Evolutionary conservation across 2,329 filamentous ascomycete species (phyloP), one percentile per base, ranked within the genome.

Genomic region (Stagonosporopsis rhizophila): DNA sequence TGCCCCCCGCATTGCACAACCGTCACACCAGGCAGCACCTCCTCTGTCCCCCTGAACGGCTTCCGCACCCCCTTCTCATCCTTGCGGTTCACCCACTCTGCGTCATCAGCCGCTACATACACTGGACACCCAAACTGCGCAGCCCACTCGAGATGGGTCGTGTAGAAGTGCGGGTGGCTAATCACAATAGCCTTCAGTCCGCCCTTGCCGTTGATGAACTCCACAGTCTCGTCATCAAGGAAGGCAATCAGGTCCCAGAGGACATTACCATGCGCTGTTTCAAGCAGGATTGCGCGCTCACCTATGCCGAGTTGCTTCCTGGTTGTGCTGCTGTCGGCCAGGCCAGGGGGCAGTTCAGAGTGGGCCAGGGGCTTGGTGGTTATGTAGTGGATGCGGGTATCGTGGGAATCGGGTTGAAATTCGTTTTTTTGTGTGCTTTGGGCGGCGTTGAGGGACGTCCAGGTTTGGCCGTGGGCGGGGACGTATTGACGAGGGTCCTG

Each of bases 121-220:
- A 95, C 85, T 0, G 86, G 87, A 65, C 90, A 92, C 4, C 76
- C 27, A 64, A 95, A 94, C 0, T 82, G 81, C 40, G 79, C 71
- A 0, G 89, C 87, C 91, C 91, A 96, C 62, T 89, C 85, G 0
- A 90, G 74, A 72, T 92, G 88, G 3, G 90, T 89, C 14, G 87
- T 87, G 76, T 91, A 95, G 76, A 90, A 96, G 72, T 96, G 91
- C 48, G 91, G 91, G 75, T 96, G 90, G 11, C 84, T 87, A 60
- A 93, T 91, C 0, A 82, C 86, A 41, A 95, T 92, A 0, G 88
- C 90, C 30, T 79, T 78, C 12, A 96, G 69, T 0, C 89, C 89
- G 39, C 90, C 90, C 6, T 87, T 79, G 0, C 69, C 71, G 6
- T 83, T 80, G 65, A 94, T 85, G 46, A 77, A 79, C 0, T 76